These are phyloP conservation scores for Penstemon barbatus DNA, from an alignment of 257 asterid genomes.

Conservation along the genomic window DNA sequence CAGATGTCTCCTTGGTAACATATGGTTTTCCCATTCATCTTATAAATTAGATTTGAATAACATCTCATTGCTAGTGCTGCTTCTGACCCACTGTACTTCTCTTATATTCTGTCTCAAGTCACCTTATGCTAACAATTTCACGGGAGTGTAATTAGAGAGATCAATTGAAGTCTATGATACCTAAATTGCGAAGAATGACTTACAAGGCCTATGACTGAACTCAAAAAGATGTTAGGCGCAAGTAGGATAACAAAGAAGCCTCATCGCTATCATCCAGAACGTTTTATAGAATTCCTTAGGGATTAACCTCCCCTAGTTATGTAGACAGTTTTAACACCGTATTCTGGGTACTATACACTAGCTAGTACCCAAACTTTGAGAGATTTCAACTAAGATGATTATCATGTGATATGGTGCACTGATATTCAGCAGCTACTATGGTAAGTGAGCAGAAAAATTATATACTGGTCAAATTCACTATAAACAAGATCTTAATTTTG, in stretches of 20 bases:
- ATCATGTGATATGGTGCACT: slow-evolving; percentile 7
- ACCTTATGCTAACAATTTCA: background rate
- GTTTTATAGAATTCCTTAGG: background rate
- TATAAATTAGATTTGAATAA: slow-evolving; percentile 12
- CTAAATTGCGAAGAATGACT: slow-evolving; percentile 6
- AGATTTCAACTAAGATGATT: background rate
- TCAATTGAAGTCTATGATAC: slow-evolving; percentile 3
- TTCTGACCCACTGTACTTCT: background rate
- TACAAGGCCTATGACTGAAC: background rate
- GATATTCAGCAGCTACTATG: background rate
- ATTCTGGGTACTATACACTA: background rate
- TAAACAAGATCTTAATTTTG: slow-evolving; percentile 6
- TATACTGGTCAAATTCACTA: slow-evolving; percentile 13
- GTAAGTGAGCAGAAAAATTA: slow-evolving; percentile 10
- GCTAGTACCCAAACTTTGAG: background rate
- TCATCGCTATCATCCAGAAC: slow-evolving; percentile 13
- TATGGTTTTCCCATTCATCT: slow-evolving; percentile 2
- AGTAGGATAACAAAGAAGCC: slow-evolving; percentile 24
- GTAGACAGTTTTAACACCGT: background rate
- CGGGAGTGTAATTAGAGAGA: slow-evolving; percentile 7
- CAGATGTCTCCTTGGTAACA: slow-evolving; percentile 1
- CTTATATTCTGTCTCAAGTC: background rate
- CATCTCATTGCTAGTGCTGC: background rate
- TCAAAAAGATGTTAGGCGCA: slow-evolving; percentile 9
- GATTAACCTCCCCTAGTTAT: background rate